phyloP scores from a whole-genome alignment of 768 basidiomycete genomes.

The Vishniacozyma victoriae region DNA sequence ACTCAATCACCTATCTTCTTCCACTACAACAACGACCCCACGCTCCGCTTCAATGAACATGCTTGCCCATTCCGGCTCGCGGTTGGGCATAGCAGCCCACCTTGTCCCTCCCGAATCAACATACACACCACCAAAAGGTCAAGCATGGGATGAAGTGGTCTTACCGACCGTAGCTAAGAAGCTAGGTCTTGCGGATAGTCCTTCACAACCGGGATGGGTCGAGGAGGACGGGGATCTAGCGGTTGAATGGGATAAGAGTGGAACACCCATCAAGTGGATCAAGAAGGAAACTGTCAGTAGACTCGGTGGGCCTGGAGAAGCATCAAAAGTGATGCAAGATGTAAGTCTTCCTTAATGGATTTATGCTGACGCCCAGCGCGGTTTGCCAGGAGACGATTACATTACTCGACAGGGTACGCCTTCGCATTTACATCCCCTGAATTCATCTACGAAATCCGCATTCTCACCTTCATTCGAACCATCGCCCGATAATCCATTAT shows the following conservation, averaged over 20 bases:
- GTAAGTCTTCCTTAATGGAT: not conserved
- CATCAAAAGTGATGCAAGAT: not conserved
- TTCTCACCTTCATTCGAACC: constrained; percentile 36
- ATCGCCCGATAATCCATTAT: constrained; percentile 30
- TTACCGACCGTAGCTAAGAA: constrained; percentile 39
- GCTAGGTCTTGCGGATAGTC: constrained; percentile 13
- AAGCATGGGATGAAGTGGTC: constrained; percentile 40
- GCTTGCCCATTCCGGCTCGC: constrained; percentile 12
- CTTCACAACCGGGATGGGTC: not conserved
- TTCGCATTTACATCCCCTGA: constrained; percentile 7
- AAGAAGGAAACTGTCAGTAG: constrained; percentile 10
- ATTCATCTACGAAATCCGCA: too few relatives aligned
- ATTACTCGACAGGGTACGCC: not conserved
- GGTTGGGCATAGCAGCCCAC: constrained; percentile 39
- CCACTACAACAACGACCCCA: not conserved
- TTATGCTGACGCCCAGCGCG: not conserved
- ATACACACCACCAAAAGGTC: constrained; percentile 39
- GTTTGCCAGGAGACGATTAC: not conserved
- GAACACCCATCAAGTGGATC: constrained; percentile 35
- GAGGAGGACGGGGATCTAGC: constrained; percentile 34
- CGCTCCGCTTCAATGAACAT: constrained; percentile 22
- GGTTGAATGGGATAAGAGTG: constrained; percentile 41
- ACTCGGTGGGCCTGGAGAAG: constrained; percentile 1
- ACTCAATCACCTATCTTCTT: not conserved
- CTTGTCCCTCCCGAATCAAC: constrained; percentile 32